Percentiles rank a stretch among this genome's conserved stretches.
Conservation (phyloP, 1,139 yeast species). For the Candida pseudocylindracea region DNA sequence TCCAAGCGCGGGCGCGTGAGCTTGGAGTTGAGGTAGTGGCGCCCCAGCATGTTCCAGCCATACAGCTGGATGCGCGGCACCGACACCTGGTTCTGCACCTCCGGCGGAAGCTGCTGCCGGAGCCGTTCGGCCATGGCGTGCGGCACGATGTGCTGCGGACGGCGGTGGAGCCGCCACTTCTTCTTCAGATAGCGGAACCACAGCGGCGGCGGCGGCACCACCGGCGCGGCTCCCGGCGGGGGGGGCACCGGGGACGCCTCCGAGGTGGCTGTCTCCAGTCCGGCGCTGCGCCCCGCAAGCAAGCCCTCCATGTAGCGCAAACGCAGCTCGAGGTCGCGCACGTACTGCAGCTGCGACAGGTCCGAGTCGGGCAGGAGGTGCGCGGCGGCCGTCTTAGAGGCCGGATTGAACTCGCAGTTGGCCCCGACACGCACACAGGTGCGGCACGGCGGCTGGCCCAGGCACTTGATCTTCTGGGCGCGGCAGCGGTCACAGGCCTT, state of each 20-base stretch:
- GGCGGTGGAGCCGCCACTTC: slow-evolving; percentile 27
- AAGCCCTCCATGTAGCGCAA: slow-evolving; percentile 9
- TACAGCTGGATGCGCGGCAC: slow-evolving; percentile 37
- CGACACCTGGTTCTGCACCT: slow-evolving; percentile 13
- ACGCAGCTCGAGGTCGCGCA: slow-evolving; percentile 12
- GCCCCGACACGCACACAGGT: slow-evolving; percentile 22
- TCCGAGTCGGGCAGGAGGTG: not conserved
- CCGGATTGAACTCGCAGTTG: slow-evolving; percentile 12
- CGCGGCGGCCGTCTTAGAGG: not conserved
- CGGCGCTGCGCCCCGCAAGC: not conserved
- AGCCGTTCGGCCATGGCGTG: too few species aligned
- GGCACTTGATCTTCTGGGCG: slow-evolving; percentile 37
- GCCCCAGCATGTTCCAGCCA: slow-evolving; percentile 49
- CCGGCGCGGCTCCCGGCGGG: too few species aligned
- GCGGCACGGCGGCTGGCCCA: slow-evolving; percentile 30
- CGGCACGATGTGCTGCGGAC: too few species aligned
- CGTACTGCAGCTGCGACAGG: not conserved
- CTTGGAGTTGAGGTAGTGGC: slow-evolving; percentile 21
- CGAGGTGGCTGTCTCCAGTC: too few species aligned
- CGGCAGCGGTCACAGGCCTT: slow-evolving; percentile 36
- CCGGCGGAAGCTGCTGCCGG: slow-evolving; percentile 23
- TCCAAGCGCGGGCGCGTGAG: slow-evolving; percentile 7
- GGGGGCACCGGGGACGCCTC: too few species aligned
- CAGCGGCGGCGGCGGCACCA: not conserved
- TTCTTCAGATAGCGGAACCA: slow-evolving; percentile 1